Evolutionary conservation across 371 early-diverging fungal genomes (phyloP).

Genomic region (Syncephalis plumigaleata): DNA sequence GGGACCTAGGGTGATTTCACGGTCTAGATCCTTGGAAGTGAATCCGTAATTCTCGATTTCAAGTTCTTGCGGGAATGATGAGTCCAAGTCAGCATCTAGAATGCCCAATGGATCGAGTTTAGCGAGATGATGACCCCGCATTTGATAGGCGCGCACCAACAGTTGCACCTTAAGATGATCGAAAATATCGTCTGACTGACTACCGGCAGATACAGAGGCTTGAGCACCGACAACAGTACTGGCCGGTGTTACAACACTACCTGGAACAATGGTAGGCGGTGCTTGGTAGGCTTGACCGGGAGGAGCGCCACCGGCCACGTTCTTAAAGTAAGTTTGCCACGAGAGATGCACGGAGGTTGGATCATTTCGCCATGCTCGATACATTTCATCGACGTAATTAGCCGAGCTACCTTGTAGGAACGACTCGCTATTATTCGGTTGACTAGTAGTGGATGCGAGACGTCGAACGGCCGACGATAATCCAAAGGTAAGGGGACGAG

Average conservation of each 20-base stretch:
- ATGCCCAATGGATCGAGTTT: slow-evolving; percentile 87
- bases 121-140: slow-evolving; percentile 91
- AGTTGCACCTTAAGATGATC: slow-evolving; percentile 97
- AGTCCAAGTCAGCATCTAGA: slow-evolving; percentile 32
- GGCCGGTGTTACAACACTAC: slow-evolving; percentile 5
- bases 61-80: slow-evolving; percentile 63
- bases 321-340: slow-evolving; percentile 93
- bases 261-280: slow-evolving; percentile 52
- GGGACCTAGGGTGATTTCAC: slow-evolving; percentile 79
- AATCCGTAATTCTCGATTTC: slow-evolving; percentile 82
- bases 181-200: slow-evolving; percentile 46
- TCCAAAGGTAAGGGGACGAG: no score
- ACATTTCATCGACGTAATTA: slow-evolving; percentile 91
- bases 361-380: slow-evolving; percentile 78
- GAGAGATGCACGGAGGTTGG: slow-evolving; percentile 86
- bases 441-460: neutral
- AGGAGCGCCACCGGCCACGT: slow-evolving; percentile 52
- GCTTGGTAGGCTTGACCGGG: slow-evolving; percentile 62
- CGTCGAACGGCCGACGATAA: neutral
- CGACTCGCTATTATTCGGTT: slow-evolving; percentile 14
- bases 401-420: slow-evolving; percentile 69
- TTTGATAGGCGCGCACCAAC: slow-evolving; percentile 92
- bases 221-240: slow-evolving; percentile 1
- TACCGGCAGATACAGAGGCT: slow-evolving; percentile 10
- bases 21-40: slow-evolving; percentile 77